Base-by-base conservation (phyloP, 768 basidiomycete genomes). In the Mycena floridula region DNA sequence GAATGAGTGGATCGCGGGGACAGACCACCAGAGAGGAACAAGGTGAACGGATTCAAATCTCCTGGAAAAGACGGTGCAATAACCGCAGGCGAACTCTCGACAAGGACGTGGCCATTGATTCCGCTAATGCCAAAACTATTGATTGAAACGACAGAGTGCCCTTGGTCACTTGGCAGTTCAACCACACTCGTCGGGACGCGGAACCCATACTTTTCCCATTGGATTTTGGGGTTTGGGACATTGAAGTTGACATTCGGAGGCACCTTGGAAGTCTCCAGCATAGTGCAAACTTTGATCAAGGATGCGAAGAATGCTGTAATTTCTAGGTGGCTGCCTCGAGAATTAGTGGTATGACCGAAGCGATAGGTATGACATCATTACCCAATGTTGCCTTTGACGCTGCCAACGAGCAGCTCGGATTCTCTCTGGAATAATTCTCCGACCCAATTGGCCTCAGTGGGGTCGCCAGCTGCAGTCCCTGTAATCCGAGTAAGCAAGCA, bases 391-490 rank as follows among this genome's bases (percentile, higher is more conserved):
- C 69, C 70, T 48, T 73, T 74, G 4, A 73, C 63, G 44, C 69
- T 71, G 3, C 72, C 72, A 8, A 72, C 56, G 7, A 67, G 24
- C 3, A 65, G 63, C 7, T 60, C 59, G 18, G 13, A 4, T 7
- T 35, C 7, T 35, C 32, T 35, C 18, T 7, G 13, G 18, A 35
- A 35, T 18, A 18, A 13, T 3, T 35, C 18, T 18, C 32, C 32
- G 32, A 72, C 69, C 58, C 69, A 70, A 44, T 75, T 76, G 8
- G 68, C 69, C 50, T 77, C 76, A 1, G 65, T 69, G 1, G 76
- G 74, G 48, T 77, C 76, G 0, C 74, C 76, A 24, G 57, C 62
- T 27, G 68, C 64, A 3, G 76, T 76, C 2, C 63, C 63, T 59
- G 30, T 20, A 40, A 12, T 18, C 18, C 32, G 7, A 18, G 18